Conservation (phyloP, 306 rosid species). For the Rosa lucieae region DNA sequence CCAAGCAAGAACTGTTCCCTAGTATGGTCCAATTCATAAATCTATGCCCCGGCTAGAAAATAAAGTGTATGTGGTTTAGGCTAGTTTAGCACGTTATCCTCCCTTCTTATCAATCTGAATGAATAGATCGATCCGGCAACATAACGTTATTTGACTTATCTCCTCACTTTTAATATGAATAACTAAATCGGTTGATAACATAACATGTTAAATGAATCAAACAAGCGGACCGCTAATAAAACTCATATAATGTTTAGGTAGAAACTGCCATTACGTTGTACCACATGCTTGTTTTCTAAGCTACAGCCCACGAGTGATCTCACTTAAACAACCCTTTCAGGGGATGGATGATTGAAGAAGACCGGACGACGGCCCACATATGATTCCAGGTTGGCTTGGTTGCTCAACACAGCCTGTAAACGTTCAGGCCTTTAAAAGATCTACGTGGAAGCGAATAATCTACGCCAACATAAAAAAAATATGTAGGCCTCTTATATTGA, state of each 20-base stretch:
- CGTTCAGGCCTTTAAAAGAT: neutral
- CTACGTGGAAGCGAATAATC: neutral
- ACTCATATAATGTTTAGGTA: neutral
- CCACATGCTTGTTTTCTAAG: neutral
- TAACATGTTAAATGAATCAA: neutral
- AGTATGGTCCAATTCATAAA: neutral
- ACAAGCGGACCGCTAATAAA: neutral
- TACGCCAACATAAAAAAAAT: neutral
- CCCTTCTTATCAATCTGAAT: neutral
- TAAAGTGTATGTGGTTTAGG: neutral
- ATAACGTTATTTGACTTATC: neutral
- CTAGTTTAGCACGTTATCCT: neutral
- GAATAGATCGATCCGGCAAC: neutral
- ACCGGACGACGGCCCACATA: constrained; percentile 25
- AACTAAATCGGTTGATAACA: neutral
- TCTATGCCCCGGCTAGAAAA: neutral
- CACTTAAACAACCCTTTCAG: neutral
- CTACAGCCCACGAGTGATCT: neutral
- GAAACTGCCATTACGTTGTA: neutral
- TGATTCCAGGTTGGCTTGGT: constrained; percentile 43
- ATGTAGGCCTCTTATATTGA: neutral
- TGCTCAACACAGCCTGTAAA: constrained; percentile 52
- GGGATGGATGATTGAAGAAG: constrained; percentile 5
- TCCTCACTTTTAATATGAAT: neutral
- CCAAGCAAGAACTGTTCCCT: neutral